phyloP scores from a whole-genome alignment of 176 grass and related monocot species.

The Tillandsia leiboldiana region DNA sequence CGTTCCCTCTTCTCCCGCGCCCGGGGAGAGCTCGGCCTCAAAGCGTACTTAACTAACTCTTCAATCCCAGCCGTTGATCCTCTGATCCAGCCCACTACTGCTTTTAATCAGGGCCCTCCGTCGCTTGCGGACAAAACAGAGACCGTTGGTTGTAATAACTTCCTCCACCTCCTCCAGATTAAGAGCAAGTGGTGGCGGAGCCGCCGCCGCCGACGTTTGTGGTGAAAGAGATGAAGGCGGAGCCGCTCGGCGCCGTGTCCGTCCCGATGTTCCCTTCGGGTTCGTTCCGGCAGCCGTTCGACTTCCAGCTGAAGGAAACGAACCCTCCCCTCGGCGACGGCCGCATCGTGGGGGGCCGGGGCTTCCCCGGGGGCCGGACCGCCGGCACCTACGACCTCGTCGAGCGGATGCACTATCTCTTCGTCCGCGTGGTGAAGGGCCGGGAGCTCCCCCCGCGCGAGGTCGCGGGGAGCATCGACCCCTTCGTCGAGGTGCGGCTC shows the following conservation, averaged over 20 bases:
- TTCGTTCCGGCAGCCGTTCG: not conserved
- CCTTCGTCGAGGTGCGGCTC: slow-evolving; percentile 73
- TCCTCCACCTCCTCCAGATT: no score
- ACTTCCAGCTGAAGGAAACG: slow-evolving; percentile 50
- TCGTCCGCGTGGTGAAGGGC: slow-evolving; percentile 67
- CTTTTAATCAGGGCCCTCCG: no score
- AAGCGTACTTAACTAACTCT: no score
- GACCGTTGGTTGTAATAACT: no score
- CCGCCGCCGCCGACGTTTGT: not conserved
- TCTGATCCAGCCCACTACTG: no score
- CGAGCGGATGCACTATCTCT: slow-evolving; percentile 74
- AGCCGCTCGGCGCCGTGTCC: slow-evolving; percentile 18
- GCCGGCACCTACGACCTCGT: slow-evolving; percentile 54
- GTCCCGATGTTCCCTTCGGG: not conserved
- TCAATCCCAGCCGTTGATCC: no score
- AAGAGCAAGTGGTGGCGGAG: not conserved
- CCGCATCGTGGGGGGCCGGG: slow-evolving; percentile 13
- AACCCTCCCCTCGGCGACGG: slow-evolving; percentile 26
- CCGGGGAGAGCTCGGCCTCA: no score
- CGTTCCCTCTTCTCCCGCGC: no score
- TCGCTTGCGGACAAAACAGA: no score
- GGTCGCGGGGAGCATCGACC: slow-evolving; percentile 65
- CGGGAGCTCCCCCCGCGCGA: slow-evolving; percentile 59
- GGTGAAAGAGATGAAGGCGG: slow-evolving; percentile 13
- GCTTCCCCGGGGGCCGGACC: not conserved